A percentile compares a stretch with the other conserved stretches of the same genome.
Conservation (phyloP, 2,329 filamentous ascomycete species). For the Conoideocrella luteorostrata region DNA sequence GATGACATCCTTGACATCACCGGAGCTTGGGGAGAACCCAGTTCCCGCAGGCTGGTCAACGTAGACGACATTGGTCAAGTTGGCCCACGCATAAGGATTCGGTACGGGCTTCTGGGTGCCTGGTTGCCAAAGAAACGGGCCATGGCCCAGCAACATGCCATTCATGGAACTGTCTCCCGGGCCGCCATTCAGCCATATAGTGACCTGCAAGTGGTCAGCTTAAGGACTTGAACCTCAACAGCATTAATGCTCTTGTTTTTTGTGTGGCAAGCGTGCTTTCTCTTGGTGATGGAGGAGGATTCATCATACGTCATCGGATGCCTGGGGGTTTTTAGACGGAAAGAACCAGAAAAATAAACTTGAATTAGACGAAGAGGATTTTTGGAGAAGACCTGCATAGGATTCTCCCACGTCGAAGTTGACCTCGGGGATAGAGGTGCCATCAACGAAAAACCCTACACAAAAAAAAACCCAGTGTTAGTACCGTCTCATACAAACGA, state of each 20-base stretch:
- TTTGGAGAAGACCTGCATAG: constrained; percentile 51
- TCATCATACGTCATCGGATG: constrained; percentile 52
- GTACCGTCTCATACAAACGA: too few species aligned
- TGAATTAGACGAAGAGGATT: constrained; percentile 40
- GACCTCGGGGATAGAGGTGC: constrained; percentile 57
- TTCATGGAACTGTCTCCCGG: constrained; percentile 38
- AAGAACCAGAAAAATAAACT: constrained; percentile 63
- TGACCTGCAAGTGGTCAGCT: too few species aligned
- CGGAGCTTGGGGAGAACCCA: constrained; percentile 62
- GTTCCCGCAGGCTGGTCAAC: constrained; percentile 63
- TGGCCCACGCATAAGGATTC: constrained; percentile 63
- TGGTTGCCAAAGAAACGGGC: constrained; percentile 63
- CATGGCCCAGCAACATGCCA: constrained; percentile 65
- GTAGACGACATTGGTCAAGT: constrained; percentile 51
- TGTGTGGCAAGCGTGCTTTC: too few species aligned
- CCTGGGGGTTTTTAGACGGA: constrained; percentile 41
- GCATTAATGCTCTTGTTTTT: too few species aligned
- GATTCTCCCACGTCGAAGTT: constrained; percentile 56
- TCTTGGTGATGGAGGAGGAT: too few species aligned
- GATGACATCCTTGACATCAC: constrained; percentile 57
- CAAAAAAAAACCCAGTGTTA: too few species aligned
- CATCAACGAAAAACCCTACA: constrained; percentile 55
- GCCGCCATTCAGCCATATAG: constrained; percentile 55
- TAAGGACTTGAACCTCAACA: too few species aligned
- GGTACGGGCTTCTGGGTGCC: constrained; percentile 60